These are phyloP conservation scores for Truncatella angustata DNA, from an alignment of 2,329 filamentous ascomycete genomes.

Conservation along the genomic window DNA sequence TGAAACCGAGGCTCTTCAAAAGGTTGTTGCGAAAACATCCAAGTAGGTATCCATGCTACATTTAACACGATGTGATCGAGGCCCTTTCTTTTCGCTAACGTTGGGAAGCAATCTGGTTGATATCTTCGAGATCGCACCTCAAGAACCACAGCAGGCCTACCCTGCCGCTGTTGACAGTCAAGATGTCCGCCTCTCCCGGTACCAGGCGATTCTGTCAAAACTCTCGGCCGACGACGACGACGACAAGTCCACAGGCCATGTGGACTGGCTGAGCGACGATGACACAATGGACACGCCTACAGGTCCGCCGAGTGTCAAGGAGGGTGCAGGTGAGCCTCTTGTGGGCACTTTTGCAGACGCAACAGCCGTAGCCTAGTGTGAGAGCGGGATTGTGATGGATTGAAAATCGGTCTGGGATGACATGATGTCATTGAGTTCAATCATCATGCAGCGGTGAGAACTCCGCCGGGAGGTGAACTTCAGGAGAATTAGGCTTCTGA, in stretches of 20 bases:
- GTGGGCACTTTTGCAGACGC: slow-evolving; percentile 62
- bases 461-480: neutral
- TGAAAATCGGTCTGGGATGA: too few relatives aligned
- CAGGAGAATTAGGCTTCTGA: too few relatives aligned
- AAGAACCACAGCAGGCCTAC: slow-evolving; percentile 36
- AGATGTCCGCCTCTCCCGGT: slow-evolving; percentile 55
- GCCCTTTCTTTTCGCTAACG: too few relatives aligned
- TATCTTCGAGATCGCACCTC: slow-evolving; percentile 63
- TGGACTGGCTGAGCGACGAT: slow-evolving; percentile 55
- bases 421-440: too few relatives aligned
- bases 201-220: slow-evolving; percentile 61
- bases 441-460: neutral
- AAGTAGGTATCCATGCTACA: slow-evolving; percentile 54
- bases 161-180: slow-evolving; percentile 42
- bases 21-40: slow-evolving; percentile 62
- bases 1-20: slow-evolving; percentile 63
- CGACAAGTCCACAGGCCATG: slow-evolving; percentile 38
- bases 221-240: slow-evolving; percentile 47
- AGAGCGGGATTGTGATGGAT: too few relatives aligned
- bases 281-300: slow-evolving; percentile 45
- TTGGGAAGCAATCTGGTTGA: slow-evolving; percentile 70
- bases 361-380: slow-evolving; percentile 48
- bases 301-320: slow-evolving; percentile 36
- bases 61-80: too few relatives aligned
- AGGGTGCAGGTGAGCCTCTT: slow-evolving; percentile 41